phyloP scores from a whole-genome alignment of 1,284 basidiomycete genomes.

The Leccinum glutinopallens region DNA sequence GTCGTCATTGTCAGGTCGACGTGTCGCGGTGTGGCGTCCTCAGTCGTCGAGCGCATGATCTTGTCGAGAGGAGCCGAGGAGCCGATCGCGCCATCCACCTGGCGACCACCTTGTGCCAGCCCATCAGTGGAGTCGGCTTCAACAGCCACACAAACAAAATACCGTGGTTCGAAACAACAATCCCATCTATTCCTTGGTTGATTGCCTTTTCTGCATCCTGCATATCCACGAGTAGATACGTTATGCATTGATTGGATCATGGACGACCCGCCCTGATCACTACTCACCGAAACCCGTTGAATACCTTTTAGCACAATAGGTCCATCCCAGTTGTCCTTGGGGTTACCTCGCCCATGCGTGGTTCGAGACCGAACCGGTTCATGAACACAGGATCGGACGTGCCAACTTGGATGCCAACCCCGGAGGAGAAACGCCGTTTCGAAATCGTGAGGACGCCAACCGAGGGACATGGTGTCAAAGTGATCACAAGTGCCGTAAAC shows the following conservation, averaged over 20 bases:
- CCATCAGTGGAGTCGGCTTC: neutral
- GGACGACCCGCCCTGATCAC: neutral
- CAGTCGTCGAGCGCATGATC: constrained; percentile 53
- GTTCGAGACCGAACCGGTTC: constrained; percentile 38
- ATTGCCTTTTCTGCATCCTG: constrained; percentile 75
- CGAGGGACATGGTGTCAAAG: constrained; percentile 50
- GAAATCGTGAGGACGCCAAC: constrained; percentile 53
- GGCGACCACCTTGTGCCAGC: constrained; percentile 61
- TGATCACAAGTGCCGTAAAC: constrained; percentile 56
- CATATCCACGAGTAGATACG: neutral
- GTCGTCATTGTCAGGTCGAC: too few relatives aligned
- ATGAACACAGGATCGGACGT: constrained; percentile 58
- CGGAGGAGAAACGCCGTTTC: constrained; percentile 39
- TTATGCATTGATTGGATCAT: neutral
- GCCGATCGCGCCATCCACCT: constrained; percentile 81
- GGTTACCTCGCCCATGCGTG: constrained; percentile 34
- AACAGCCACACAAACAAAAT: constrained; percentile 6
- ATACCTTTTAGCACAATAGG: constrained; percentile 76
- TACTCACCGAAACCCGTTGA: constrained; percentile 49
- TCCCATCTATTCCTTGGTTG: constrained; percentile 71
- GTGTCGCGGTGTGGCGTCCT: too few relatives aligned
- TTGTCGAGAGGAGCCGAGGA: constrained; percentile 69
- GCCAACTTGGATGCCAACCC: constrained; percentile 46
- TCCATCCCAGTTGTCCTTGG: constrained; percentile 72
- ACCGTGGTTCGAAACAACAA: constrained; percentile 86